These are phyloP conservation scores for Bigelowiella natans DNA, from an alignment of 78 protist species.

Conservation along the genomic window DNA sequence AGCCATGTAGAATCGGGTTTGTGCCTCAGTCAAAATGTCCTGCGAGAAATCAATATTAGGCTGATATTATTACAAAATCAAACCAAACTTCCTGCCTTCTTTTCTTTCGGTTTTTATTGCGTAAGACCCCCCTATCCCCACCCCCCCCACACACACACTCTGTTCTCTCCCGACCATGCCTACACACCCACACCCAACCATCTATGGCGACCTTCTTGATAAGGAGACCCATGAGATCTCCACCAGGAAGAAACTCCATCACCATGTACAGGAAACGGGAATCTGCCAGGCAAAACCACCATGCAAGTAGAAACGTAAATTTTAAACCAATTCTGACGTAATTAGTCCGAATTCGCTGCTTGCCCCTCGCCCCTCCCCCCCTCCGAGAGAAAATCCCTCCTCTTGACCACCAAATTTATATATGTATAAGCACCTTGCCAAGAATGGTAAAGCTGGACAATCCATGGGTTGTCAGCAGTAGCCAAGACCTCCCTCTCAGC, in stretches of 20 bases:
- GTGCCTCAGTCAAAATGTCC: constrained; percentile 19
- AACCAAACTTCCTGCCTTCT: no score
- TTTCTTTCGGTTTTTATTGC: no score
- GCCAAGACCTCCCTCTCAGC: constrained; percentile 54
- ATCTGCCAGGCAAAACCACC: neutral
- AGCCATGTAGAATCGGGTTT: constrained; percentile 29
- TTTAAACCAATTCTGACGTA: no score
- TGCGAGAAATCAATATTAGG: neutral
- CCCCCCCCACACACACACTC: no score
- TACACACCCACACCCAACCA: neutral
- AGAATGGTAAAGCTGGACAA: constrained; percentile 32
- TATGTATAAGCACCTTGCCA: constrained; percentile 9
- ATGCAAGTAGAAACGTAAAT: no score
- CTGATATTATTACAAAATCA: no score
- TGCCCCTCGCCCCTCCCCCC: no score
- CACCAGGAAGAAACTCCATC: constrained; percentile 40
- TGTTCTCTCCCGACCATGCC: neutral
- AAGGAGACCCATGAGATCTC: constrained; percentile 40
- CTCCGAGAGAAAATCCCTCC: no score
- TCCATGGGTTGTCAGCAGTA: constrained; percentile 18
- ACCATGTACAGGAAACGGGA: constrained; percentile 22
- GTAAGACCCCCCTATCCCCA: no score
- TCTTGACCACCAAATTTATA: no score
- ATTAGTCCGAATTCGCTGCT: no score
- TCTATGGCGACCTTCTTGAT: neutral